Base-by-base conservation (phyloP, 2,329 filamentous ascomycete species). In the Colletotrichum eremochloae region DNA sequence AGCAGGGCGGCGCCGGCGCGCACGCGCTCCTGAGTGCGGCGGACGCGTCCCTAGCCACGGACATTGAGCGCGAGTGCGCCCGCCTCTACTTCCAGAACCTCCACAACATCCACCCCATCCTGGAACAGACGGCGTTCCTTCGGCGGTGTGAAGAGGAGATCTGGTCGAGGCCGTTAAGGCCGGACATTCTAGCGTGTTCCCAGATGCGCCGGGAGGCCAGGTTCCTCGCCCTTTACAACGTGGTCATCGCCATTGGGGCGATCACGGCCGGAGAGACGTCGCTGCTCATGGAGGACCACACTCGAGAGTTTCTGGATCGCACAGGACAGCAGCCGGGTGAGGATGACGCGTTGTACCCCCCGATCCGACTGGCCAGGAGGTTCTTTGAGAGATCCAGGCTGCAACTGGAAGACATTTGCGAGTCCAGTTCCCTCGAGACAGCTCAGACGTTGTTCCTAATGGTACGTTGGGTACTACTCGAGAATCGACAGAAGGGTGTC, bases 71-170 rank as follows among this genome's bases (percentile, higher is more conserved):
- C 29, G 76, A 76, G 52, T 77, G 75, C 36, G 74, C 73, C 9
- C 67, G 75, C 14, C 74, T 77, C 1, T 76, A 74, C 61, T 76
- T 76, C 44, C 65, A 73, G 50, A 76, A 76, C 33, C 38, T 76
- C 7, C 75, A 76, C 73, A 74, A 74, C 62, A 75, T 76, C 44
- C 75, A 76, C 50, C 75, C 75, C 1, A 75, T 76, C 46, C 62
- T 76, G n/a, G 74, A 76, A 29, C 68, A 73, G 48, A 15, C 64
- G 14, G 36, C 29, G 0, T 76, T 76, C 50, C 53, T 74, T 5
- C 58, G 50, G n/a, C 65, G 74, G 5, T 75, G 75, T 53, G 68
- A 76, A 36, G 55, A 62, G 12, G 74, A 75, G 20, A 55, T 75
- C 12, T 75, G 74, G 74, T 58, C 46, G 31, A 60, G 67, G 38